Evolutionary conservation across 805 yeast genomes (phyloP).

Genomic region (Zygosaccharomyces pseudorouxii): DNA sequence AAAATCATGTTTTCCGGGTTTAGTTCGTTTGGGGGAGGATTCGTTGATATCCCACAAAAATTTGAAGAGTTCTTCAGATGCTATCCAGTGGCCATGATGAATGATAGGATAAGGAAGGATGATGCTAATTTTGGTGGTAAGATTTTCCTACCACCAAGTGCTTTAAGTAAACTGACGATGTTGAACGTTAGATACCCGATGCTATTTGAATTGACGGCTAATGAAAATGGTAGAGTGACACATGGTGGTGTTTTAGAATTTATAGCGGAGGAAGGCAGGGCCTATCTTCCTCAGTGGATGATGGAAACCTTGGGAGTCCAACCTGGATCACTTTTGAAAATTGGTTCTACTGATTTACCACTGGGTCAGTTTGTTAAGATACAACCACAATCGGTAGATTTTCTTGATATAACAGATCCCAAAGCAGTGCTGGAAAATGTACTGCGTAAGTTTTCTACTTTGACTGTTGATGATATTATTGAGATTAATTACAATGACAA

Average conservation of each 20-base stretch:
- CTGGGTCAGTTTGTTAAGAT: constrained; percentile 85
- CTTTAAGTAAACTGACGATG: constrained; percentile 83
- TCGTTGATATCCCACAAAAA: constrained; percentile 36
- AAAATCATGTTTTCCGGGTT: constrained; percentile 38
- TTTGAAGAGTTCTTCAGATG: constrained; percentile 90
- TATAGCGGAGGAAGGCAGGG: constrained; percentile 95
- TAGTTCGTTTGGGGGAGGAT: constrained; percentile 27
- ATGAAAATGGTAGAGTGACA: constrained; percentile 54
- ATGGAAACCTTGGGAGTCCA: constrained; percentile 65
- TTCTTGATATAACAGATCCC: constrained; percentile 90
- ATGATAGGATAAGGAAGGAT: constrained; percentile 63
- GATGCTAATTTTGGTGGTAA: constrained; percentile 93
- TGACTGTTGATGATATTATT: constrained; percentile 78
- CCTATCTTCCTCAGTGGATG: constrained; percentile 96
- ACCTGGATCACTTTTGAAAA: constrained; percentile 77
- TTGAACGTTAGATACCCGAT: constrained; percentile 92
- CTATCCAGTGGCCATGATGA: constrained; percentile 89
- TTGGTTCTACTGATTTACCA: constrained; percentile 74
- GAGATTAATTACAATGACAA: constrained; percentile 81
- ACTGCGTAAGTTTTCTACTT: constrained; percentile 80
- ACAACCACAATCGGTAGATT: constrained; percentile 93
- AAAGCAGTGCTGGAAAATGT: constrained; percentile 95
- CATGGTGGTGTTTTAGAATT: constrained; percentile 96
- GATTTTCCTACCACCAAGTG: constrained; percentile 89
- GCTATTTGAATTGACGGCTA: constrained; percentile 78